A percentile compares a stretch with the other conserved stretches of the same genome.
Conservation (phyloP, 1,284 basidiomycete species). For the Cutaneotrichosporon cavernicola region DNA sequence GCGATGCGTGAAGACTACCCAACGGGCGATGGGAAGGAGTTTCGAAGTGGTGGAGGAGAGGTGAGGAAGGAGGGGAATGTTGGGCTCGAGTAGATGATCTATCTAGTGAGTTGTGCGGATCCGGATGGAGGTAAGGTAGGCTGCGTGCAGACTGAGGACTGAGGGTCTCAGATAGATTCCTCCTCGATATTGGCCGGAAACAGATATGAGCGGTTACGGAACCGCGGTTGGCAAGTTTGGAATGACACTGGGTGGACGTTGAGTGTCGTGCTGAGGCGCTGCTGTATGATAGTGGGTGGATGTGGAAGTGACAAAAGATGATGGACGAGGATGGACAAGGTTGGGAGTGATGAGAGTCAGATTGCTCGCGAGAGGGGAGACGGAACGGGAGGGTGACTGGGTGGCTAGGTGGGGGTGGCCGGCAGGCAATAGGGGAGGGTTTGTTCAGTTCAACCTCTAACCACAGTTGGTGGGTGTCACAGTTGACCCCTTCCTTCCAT, state of each 20-base stretch:
- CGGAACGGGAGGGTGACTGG: neutral
- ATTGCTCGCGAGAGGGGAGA: neutral
- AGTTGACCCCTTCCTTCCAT: no score
- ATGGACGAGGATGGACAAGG: neutral
- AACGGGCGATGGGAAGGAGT: neutral
- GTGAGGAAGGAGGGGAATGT: neutral
- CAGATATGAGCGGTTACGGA: neutral
- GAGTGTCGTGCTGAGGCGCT: neutral
- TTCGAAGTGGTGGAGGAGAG: neutral
- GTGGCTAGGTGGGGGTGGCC: neutral
- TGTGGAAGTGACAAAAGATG: neutral
- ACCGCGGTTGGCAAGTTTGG: neutral
- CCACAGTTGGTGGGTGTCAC: no score
- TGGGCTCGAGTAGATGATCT: neutral
- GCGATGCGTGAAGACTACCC: neutral
- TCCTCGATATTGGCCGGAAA: neutral
- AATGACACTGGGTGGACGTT: neutral
- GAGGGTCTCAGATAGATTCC: neutral
- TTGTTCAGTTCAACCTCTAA: neutral
- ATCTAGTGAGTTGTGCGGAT: neutral
- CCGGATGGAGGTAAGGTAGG: neutral
- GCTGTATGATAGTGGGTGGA: neutral
- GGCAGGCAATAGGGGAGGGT: neutral
- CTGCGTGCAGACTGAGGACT: neutral
- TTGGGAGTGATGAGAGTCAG: neutral